These are phyloP conservation scores for Penicillium coffeae DNA, from an alignment of 495 filamentous ascomycete genomes.

Conservation along the genomic window DNA sequence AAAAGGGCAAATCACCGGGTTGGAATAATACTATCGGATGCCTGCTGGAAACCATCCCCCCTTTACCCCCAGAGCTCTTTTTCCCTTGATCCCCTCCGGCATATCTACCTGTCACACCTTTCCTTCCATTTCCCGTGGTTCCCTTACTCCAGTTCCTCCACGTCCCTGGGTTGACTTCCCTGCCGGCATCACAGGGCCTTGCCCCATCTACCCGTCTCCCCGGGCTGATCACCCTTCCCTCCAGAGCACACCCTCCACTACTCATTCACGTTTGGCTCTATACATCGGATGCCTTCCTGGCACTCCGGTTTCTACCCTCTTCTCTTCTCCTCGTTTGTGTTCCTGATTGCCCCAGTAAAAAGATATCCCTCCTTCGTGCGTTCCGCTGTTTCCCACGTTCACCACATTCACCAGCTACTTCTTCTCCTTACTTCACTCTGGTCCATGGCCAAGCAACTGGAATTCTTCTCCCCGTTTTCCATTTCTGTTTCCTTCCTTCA, in stretches of 20 bases:
- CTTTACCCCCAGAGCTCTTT: conserved; percentile 9
- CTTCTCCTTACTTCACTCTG: no score
- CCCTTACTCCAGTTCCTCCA: neutral
- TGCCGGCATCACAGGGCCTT: conserved; percentile 11
- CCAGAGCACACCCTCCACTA: conserved; percentile 12
- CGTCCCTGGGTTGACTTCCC: neutral
- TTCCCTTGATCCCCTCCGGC: neutral
- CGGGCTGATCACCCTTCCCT: conserved; percentile 16
- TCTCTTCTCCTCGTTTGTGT: no score
- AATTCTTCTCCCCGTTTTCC: no score
- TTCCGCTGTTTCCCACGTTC: no score
- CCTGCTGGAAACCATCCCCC: conserved; percentile 17
- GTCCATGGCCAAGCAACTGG: no score
- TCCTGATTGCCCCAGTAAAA: no score
- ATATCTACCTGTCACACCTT: neutral
- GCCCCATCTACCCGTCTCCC: conserved; percentile 8
- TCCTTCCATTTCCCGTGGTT: neutral
- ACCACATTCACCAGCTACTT: no score
- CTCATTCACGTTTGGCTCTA: conserved; percentile 11
- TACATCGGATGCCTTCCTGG: no score
- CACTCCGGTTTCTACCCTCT: neutral
- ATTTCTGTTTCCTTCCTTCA: no score
- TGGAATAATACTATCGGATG: conserved; percentile 16
- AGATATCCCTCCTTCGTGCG: no score
- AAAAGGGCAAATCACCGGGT: conserved; percentile 18